phyloP scores from a whole-genome alignment of 768 basidiomycete species.

The Mycena crocata region DNA sequence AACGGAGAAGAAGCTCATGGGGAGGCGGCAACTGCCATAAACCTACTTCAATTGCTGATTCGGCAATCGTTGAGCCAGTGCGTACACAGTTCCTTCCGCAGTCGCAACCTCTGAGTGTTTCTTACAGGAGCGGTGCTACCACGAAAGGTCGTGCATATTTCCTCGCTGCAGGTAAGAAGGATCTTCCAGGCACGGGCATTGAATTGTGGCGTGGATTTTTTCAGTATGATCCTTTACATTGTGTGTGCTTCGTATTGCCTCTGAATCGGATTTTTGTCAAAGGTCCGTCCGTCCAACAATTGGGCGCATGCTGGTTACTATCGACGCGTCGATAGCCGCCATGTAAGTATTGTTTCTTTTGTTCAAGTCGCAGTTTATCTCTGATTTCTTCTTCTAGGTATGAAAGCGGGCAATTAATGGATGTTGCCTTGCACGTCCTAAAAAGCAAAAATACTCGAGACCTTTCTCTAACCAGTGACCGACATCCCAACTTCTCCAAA shows the following conservation, averaged over 20 bases:
- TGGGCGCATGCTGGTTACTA: slow-evolving; percentile 54
- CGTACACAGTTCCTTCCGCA: slow-evolving; percentile 31
- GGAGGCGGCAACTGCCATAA: slow-evolving; percentile 52
- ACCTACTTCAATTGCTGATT: slow-evolving; percentile 61
- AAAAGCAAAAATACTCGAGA: slow-evolving; percentile 40
- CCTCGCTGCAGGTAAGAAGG: slow-evolving; percentile 24
- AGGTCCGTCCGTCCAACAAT: slow-evolving; percentile 61
- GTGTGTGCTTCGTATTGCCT: background rate
- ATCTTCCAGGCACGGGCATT: slow-evolving; percentile 46
- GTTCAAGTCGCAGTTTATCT: background rate
- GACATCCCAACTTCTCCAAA: slow-evolving; percentile 35
- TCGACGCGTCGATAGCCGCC: slow-evolving; percentile 59
- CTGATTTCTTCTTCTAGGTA: slow-evolving; percentile 40
- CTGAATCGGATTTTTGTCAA: background rate
- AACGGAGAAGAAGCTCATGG: slow-evolving; percentile 28
- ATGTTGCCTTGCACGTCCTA: slow-evolving; percentile 47
- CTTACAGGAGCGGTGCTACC: slow-evolving; percentile 51
- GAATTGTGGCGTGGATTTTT: slow-evolving; percentile 63
- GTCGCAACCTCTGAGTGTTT: background rate
- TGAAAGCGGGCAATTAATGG: slow-evolving; percentile 42
- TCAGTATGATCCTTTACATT: slow-evolving; percentile 50
- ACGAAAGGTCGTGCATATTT: slow-evolving; percentile 62
- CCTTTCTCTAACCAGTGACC: slow-evolving; percentile 40
- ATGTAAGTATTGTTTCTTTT: slow-evolving; percentile 50
- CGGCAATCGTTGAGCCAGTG: slow-evolving; percentile 61